phyloP scores from a whole-genome alignment of 2,329 filamentous ascomycete genomes.

The Pseudocercospora crystallina region DNA sequence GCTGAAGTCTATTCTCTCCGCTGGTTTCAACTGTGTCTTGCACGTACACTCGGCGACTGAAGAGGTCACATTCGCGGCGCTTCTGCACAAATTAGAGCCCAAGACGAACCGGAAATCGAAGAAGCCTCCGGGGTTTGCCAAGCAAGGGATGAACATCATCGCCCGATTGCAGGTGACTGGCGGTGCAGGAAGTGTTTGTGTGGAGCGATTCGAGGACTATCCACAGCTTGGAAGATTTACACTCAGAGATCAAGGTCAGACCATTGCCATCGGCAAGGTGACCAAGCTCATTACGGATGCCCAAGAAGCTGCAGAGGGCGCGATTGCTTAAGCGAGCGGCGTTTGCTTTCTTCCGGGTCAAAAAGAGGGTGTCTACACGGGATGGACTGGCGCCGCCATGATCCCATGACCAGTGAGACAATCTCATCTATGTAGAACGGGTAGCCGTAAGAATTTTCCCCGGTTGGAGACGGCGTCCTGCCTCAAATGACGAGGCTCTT shows the following conservation, averaged over 20 bases:
- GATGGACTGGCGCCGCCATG: no score
- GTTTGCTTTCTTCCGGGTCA: no score
- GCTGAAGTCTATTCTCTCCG: conserved; percentile 87
- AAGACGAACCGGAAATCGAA: conserved; percentile 93
- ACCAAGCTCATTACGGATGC: conserved; percentile 72
- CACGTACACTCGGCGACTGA: conserved; percentile 97
- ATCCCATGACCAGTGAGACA: no score
- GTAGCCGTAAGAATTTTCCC: no score
- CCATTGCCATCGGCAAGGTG: conserved; percentile 98
- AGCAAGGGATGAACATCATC: conserved; percentile 79
- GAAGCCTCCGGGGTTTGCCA: conserved; percentile 86
- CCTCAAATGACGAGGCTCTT: no score
- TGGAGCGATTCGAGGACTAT: conserved; percentile 95
- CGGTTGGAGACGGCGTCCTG: no score
- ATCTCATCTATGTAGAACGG: no score
- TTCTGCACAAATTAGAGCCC: conserved; percentile 94
- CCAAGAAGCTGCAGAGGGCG: conserved; percentile 21
- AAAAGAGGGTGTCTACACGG: no score
- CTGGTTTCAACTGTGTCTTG: conserved; percentile 96
- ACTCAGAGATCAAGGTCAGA: conserved; percentile 87
- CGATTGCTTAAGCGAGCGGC: conserved; percentile 9
- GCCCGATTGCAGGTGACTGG: conserved; percentile 79
- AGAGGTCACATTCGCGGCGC: conserved; percentile 85
- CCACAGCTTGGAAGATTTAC: conserved; percentile 91
- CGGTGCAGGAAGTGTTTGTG: conserved; percentile 81